A percentile compares a stretch with the other conserved stretches of the same genome.
These are phyloP conservation scores for Metschnikowia lachancei DNA, from an alignment of 805 yeast genomes.

Conservation along the genomic window DNA sequence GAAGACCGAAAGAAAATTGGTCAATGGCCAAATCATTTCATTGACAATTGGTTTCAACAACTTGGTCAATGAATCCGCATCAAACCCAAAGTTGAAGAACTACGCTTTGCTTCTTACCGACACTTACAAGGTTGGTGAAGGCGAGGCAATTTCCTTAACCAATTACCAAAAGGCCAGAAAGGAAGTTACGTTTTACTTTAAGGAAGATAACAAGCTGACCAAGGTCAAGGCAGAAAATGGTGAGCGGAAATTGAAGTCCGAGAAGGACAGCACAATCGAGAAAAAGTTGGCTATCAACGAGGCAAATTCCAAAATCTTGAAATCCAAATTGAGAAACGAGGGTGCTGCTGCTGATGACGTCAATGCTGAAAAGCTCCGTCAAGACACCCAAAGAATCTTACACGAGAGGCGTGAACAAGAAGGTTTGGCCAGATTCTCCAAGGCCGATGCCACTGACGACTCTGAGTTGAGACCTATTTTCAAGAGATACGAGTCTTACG, in stretches of 20 bases:
- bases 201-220: constrained; percentile 58
- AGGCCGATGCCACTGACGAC: constrained; percentile 68
- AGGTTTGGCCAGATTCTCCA: constrained; percentile 78
- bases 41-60: constrained; percentile 75
- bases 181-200: constrained; percentile 81
- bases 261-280: constrained; percentile 36
- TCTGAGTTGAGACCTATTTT: constrained; percentile 68
- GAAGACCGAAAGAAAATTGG: constrained; percentile 65
- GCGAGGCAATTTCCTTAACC: constrained; percentile 65
- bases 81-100: constrained; percentile 49
- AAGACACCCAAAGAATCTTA: constrained; percentile 75
- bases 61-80: constrained; percentile 46
- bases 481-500: constrained; percentile 90
- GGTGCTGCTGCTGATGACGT: constrained; percentile 62
- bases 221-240: constrained; percentile 19
- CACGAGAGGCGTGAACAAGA: constrained; percentile 84
- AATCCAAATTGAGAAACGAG: constrained; percentile 77
- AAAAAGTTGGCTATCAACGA: constrained; percentile 28
- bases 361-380: constrained; percentile 72
- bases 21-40: constrained; percentile 71
- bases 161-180: constrained; percentile 67
- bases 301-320: constrained; percentile 63
- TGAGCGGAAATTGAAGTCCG: constrained; percentile 33
- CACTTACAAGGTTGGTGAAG: constrained; percentile 67
- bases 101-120: constrained; percentile 79